Base-by-base conservation (phyloP, 208 protist genomes). In the Porcisia deanei region DNA sequence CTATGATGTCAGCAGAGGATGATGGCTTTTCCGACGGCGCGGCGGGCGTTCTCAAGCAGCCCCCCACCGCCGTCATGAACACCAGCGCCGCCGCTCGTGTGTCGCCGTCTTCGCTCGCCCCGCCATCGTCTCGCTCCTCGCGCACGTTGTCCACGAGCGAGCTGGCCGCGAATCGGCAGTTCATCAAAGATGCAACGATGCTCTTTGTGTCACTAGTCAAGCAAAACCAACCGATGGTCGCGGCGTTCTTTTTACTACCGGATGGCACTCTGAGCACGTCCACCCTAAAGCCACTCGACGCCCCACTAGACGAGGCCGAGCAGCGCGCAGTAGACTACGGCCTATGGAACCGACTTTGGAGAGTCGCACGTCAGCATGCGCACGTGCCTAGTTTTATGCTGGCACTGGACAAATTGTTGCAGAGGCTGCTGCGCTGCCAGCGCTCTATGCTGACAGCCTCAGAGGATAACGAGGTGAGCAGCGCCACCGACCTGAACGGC, bases 201-300 rank as follows among this genome's bases (percentile, higher is more conserved):
- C 76, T 88, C 39, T 55, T 88, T 22, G 71, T 81, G 34, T 53
- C 71, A 2, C 75, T 85, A n/a, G 71, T 80, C 10, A 61, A 81
- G 59, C 61, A 81, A 55, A 80, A 71, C 39, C 83, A 82, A 63
- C 30, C 70, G 37, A 76, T 79, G 52, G 79, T 63, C 4, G 18
- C 79, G 58, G 59, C 71, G 45, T 87, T 91, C 68, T 68, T 91
- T 5, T 63, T 89, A 12, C 76, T 91, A 22, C 87, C 87, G 3
- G 87, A 91, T 64, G 74, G 73, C 43, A 77, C 81, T 53, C 25
- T 74, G 20, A 69, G 65, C 71, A 37, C 70, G 3, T 78, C n/a
- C 16, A 82, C 76, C 49, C 37, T 89, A 76, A 89, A 90, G 78
- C 45, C 82, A 41, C 66, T 83, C 37, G 80, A 84, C 61, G 77